Percentiles rank a stretch among this genome's conserved stretches.
phyloP scores from a whole-genome alignment of 2,329 filamentous ascomycete genomes.

The Fusarium sororula region DNA sequence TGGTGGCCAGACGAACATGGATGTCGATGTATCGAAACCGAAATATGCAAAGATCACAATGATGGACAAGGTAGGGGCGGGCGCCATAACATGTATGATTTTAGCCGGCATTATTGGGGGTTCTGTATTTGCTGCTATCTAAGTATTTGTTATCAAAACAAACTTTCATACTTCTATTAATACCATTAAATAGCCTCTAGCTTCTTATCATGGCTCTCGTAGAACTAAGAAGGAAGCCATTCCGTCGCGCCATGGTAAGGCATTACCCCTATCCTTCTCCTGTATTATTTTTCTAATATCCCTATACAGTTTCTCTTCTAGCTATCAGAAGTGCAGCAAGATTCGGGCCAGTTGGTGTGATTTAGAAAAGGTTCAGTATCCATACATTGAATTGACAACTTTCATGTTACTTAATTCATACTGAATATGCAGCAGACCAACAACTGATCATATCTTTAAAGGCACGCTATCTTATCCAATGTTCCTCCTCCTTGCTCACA shows the following conservation, averaged over 20 bases:
- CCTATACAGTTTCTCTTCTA: not conserved
- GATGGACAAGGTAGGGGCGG: conserved; percentile 63
- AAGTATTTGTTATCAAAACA: not conserved
- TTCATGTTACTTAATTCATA: not conserved
- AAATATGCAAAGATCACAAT: conserved; percentile 50
- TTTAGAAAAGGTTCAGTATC: not conserved
- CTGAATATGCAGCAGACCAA: not conserved
- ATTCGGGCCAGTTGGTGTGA: not conserved
- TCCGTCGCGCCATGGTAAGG: not conserved
- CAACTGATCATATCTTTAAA: not conserved
- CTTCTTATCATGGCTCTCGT: not conserved
- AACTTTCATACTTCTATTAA: not conserved
- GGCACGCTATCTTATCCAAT: not conserved
- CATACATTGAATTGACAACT: not conserved
- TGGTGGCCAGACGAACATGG: conserved; percentile 52
- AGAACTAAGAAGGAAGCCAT: not conserved
- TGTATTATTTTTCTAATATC: fast-evolving
- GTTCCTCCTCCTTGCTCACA: not conserved
- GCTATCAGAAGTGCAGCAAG: not conserved
- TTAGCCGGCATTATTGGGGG: conserved; percentile 59
- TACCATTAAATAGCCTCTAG: not conserved
- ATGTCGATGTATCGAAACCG: conserved; percentile 40
- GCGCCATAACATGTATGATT: conserved; percentile 63
- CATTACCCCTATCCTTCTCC: not conserved
- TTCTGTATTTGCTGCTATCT: not conserved